phyloP scores from a whole-genome alignment of 1,139 yeast species.

The Magnusiomyces paraingens region DNA sequence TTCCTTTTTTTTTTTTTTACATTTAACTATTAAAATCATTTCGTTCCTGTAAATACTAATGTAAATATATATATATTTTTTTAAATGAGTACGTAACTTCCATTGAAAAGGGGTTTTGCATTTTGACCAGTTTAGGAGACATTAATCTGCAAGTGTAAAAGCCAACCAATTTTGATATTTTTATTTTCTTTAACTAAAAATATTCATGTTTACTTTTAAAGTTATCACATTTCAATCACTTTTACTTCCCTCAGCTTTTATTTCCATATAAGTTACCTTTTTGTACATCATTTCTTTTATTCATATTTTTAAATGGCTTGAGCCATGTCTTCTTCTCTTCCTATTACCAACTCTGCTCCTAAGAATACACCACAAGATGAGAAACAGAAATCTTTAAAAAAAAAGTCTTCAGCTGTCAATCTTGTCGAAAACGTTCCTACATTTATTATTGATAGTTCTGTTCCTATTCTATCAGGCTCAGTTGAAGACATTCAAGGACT shows the following conservation, averaged over 20 bases:
- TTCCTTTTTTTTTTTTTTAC: background rate
- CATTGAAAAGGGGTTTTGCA: no score
- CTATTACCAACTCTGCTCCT: conserved; percentile 2
- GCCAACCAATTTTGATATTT: no score
- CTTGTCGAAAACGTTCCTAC: conserved; percentile 27
- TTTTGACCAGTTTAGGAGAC: no score
- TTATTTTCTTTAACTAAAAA: no score
- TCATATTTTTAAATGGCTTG: background rate
- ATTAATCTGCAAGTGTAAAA: no score
- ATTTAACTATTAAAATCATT: background rate
- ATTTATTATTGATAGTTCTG: conserved; percentile 31
- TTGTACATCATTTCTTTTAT: background rate
- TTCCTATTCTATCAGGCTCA: conserved; percentile 23
- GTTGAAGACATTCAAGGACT: conserved; percentile 15
- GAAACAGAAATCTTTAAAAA: conserved; percentile 4
- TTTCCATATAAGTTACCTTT: background rate
- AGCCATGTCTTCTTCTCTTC: background rate
- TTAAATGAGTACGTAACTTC: no score
- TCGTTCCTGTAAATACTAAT: background rate
- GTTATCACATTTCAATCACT: background rate
- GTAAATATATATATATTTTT: no score
- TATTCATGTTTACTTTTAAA: no score
- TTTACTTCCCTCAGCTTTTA: background rate
- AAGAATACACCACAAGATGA: no score
- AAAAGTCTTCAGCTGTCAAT: background rate